Conservation (phyloP, 108 stramenopile genomes). For the Skeletonema grethae region DNA sequence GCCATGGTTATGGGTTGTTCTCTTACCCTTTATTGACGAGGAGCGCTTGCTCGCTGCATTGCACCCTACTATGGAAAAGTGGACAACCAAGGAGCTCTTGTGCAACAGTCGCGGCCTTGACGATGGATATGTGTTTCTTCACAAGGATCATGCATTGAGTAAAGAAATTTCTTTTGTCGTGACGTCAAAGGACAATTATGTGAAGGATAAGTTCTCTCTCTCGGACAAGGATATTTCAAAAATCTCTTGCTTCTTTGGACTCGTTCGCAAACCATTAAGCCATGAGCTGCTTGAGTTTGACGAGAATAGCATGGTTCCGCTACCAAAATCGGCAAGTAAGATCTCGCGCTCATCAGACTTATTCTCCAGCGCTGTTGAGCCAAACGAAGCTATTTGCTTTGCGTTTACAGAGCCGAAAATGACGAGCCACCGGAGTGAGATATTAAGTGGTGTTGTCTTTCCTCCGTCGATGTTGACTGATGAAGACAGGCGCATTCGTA, state of each 20-base stretch:
- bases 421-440: conserved; percentile 67
- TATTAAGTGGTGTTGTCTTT: conserved; percentile 66
- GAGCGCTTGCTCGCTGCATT: conserved; percentile 84
- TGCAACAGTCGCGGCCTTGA: conserved; percentile 84
- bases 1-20: conserved; percentile 99
- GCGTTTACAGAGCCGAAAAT: conserved; percentile 82
- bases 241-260: conserved; percentile 73
- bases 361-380: conserved; percentile 59
- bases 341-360: conserved; percentile 57
- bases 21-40: conserved; percentile 99
- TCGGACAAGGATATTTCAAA: conserved; percentile 50
- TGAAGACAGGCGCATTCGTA: conserved; percentile 73
- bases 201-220: conserved; percentile 48
- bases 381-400: conserved; percentile 73
- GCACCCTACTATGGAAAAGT: conserved; percentile 84
- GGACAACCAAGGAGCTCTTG: conserved; percentile 77
- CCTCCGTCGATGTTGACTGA: conserved; percentile 62
- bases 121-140: conserved; percentile 87
- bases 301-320: conserved; percentile 52
- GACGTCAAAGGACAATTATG: conserved; percentile 53
- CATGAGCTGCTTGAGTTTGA: conserved; percentile 71
- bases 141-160: conserved; percentile 62
- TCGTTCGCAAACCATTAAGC: conserved; percentile 72
- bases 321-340: conserved; percentile 56
- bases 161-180: conserved; percentile 56